These are phyloP conservation scores for Fusarium musae DNA, from an alignment of 2,329 filamentous ascomycete genomes.

Conservation along the genomic window DNA sequence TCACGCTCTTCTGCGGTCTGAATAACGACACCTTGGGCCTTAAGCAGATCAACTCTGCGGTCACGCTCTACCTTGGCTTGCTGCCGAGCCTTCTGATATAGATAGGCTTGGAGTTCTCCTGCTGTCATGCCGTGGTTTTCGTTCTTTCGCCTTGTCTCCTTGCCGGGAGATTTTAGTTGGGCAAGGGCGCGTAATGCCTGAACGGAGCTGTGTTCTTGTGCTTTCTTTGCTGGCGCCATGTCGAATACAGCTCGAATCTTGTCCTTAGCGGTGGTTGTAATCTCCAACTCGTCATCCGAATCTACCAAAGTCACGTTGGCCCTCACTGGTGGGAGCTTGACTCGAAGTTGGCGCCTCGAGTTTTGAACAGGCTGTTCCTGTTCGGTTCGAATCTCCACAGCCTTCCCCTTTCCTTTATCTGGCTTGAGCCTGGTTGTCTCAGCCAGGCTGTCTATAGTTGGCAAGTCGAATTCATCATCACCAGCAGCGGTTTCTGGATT, in stretches of 20 bases:
- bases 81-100: slow-evolving; percentile 78
- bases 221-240: slow-evolving; percentile 70
- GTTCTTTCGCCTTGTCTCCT: slow-evolving; percentile 56
- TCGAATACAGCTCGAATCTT: slow-evolving; percentile 75
- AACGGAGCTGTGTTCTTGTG: slow-evolving; percentile 72
- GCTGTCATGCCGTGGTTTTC: slow-evolving; percentile 70
- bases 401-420: slow-evolving; percentile 72
- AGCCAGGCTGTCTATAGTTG: slow-evolving; percentile 52
- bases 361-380: slow-evolving; percentile 43
- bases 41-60: slow-evolving; percentile 79
- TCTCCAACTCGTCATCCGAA: slow-evolving; percentile 72
- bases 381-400: slow-evolving; percentile 38
- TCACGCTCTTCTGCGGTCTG: slow-evolving; percentile 90
- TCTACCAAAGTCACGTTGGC: slow-evolving; percentile 55
- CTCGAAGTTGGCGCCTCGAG: slow-evolving; percentile 60
- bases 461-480: slow-evolving; percentile 32
- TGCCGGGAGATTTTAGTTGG: slow-evolving; percentile 73
- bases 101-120: slow-evolving; percentile 73
- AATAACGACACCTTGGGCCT: slow-evolving; percentile 81
- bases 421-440: slow-evolving; percentile 47
- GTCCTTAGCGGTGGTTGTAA: slow-evolving; percentile 62
- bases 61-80: slow-evolving; percentile 84
- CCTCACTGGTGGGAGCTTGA: slow-evolving; percentile 58
- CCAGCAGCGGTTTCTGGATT: slow-evolving; percentile 5
- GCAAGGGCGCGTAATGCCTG: slow-evolving; percentile 79